phyloP scores from a whole-genome alignment of 2,329 filamentous ascomycete genomes.

The Nigrospora oryzae region DNA sequence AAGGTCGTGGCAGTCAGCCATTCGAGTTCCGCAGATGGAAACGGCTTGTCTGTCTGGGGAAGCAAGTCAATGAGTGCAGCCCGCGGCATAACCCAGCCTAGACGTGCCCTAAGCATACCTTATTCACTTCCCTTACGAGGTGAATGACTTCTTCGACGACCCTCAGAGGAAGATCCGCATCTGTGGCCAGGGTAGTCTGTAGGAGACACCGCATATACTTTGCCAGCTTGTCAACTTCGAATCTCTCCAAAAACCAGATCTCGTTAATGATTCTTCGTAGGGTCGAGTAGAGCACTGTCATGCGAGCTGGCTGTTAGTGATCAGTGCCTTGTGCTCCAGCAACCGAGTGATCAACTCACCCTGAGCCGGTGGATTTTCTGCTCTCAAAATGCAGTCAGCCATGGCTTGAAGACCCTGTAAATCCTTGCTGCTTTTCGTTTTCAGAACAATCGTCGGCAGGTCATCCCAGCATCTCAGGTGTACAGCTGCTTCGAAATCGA shows the following conservation, averaged over 20 bases:
- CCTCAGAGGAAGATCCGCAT: slow-evolving; percentile 46
- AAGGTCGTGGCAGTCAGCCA: slow-evolving; percentile 66
- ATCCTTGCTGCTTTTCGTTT: slow-evolving; percentile 33
- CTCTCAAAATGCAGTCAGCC: slow-evolving; percentile 55
- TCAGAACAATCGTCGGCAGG: slow-evolving; percentile 50
- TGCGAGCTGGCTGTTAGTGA: not conserved
- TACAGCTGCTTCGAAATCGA: slow-evolving; percentile 72
- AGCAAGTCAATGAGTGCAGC: slow-evolving; percentile 3
- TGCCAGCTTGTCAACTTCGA: slow-evolving; percentile 52
- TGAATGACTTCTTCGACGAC: slow-evolving; percentile 55
- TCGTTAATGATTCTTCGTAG: slow-evolving; percentile 64
- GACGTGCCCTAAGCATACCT: slow-evolving; percentile 26
- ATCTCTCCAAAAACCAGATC: slow-evolving; percentile 48
- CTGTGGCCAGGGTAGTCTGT: slow-evolving; percentile 52
- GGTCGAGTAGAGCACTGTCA: slow-evolving; percentile 38
- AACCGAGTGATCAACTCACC: slow-evolving; percentile 24
- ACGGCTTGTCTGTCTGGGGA: slow-evolving; percentile 32
- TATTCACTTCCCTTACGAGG: slow-evolving; percentile 40
- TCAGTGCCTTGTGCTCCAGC: no score
- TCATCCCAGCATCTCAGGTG: slow-evolving; percentile 60
- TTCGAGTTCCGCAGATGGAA: slow-evolving; percentile 61
- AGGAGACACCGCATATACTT: slow-evolving; percentile 76
- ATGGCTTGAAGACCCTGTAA: slow-evolving; percentile 49
- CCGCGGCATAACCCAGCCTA: no score
- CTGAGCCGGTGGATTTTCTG: slow-evolving; percentile 36